These are phyloP conservation scores for Dactylellina leptospora DNA, from an alignment of 2,329 filamentous ascomycete genomes.

Conservation along the genomic window DNA sequence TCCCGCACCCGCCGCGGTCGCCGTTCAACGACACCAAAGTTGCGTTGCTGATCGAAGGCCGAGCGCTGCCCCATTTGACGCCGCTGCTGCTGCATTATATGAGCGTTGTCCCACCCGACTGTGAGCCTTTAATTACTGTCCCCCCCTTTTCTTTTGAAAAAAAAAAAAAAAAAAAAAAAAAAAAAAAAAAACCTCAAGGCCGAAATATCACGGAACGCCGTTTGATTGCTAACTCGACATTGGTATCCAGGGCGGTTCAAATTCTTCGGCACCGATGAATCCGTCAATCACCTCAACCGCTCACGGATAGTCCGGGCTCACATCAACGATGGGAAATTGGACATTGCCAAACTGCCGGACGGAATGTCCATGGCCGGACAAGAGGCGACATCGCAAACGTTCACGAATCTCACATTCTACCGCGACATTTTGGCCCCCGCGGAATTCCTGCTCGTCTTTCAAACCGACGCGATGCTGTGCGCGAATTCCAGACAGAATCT, in stretches of 20 bases:
- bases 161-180: too few relatives aligned
- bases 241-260: slow-evolving; percentile 35
- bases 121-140: slow-evolving; percentile 63
- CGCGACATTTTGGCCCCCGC: slow-evolving; percentile 58
- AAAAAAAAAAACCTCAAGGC: background rate
- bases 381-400: slow-evolving; percentile 66
- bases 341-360: slow-evolving; percentile 65
- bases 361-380: slow-evolving; percentile 66
- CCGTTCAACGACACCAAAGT: slow-evolving; percentile 66
- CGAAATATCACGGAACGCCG: too few relatives aligned
- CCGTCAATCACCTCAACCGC: slow-evolving; percentile 61
- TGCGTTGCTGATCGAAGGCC: slow-evolving; percentile 68
- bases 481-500: slow-evolving; percentile 64
- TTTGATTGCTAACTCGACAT: background rate
- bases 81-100: slow-evolving; percentile 69
- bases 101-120: slow-evolving; percentile 67
- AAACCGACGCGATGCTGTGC: slow-evolving; percentile 68
- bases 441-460: slow-evolving; percentile 68
- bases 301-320: slow-evolving; percentile 54
- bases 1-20: slow-evolving; percentile 57
- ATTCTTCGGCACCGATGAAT: slow-evolving; percentile 65
- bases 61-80: slow-evolving; percentile 64
- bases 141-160: background rate
- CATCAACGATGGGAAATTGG: slow-evolving; percentile 57
- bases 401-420: slow-evolving; percentile 67